Percentiles rank a stretch among this genome's conserved stretches.
These are phyloP conservation scores for Bremia lactucae DNA, from an alignment of 352 stramenopile genomes.

Conservation along the genomic window DNA sequence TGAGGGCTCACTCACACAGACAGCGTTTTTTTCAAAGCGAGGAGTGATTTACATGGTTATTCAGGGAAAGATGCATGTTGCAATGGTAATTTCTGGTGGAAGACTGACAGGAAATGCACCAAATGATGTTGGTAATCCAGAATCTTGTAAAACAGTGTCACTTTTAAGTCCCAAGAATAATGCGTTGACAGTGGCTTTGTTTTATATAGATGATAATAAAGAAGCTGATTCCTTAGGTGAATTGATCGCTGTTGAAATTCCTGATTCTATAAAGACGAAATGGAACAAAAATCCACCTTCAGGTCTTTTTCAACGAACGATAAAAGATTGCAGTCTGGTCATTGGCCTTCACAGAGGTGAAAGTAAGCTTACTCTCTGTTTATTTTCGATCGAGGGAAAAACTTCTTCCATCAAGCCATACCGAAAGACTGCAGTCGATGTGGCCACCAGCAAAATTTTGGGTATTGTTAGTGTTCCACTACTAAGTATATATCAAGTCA, in stretches of 20 bases:
- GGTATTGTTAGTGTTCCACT: slow-evolving; percentile 33
- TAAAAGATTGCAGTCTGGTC: slow-evolving; percentile 55
- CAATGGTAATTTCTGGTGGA: slow-evolving; percentile 6
- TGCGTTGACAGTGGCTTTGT: slow-evolving; percentile 7
- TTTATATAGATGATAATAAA: slow-evolving; percentile 23
- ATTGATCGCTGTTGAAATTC: slow-evolving; percentile 26
- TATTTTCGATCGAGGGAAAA: slow-evolving; percentile 35
- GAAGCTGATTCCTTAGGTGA: slow-evolving; percentile 16
- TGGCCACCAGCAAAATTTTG: slow-evolving; percentile 20
- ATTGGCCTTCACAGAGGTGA: slow-evolving; percentile 33
- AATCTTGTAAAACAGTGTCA: background rate
- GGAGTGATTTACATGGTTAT: slow-evolving; percentile 30
- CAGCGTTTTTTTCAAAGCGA: slow-evolving; percentile 26
- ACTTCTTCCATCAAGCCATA: slow-evolving; percentile 27
- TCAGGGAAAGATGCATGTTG: slow-evolving; percentile 23
- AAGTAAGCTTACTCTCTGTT: slow-evolving; percentile 37
- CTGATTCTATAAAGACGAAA: slow-evolving; percentile 39
- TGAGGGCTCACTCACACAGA: slow-evolving; percentile 25
- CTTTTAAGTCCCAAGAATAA: slow-evolving; percentile 1
- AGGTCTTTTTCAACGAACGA: slow-evolving; percentile 20
- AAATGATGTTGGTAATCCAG: background rate
- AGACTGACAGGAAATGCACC: background rate
- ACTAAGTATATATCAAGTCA: slow-evolving; percentile 35
- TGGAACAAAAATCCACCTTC: slow-evolving; percentile 38
- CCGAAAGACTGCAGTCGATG: slow-evolving; percentile 26